A percentile compares a stretch with the other conserved stretches of the same genome.
Conservation (phyloP, 805 yeast genomes). For the Metschnikowia cubensis region DNA sequence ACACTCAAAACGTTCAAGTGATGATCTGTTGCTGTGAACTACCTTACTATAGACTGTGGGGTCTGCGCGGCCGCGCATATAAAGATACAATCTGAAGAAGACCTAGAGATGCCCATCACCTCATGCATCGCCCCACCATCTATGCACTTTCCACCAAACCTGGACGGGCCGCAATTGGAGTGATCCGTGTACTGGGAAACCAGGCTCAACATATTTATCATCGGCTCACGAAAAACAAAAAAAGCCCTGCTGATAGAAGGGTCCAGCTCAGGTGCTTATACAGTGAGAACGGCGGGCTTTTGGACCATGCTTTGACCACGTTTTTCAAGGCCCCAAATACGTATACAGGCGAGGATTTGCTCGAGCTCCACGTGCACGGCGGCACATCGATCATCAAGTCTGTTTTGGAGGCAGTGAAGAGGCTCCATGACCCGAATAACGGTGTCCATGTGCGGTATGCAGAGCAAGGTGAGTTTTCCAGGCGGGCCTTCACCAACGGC, state of each 20-base stretch:
- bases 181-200: conserved; percentile 78
- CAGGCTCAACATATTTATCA: conserved; percentile 45
- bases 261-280: conserved; percentile 60
- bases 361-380: conserved; percentile 92
- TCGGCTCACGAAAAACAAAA: conserved; percentile 40
- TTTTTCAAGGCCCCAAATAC: conserved; percentile 71
- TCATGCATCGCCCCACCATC: conserved; percentile 56
- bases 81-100: background rate
- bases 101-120: background rate
- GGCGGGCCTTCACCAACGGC: conserved; percentile 80
- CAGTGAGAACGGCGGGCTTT: conserved; percentile 37
- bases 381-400: conserved; percentile 80
- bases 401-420: conserved; percentile 58
- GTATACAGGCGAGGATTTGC: conserved; percentile 87
- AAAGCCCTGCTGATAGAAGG: conserved; percentile 43
- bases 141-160: conserved; percentile 87
- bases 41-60: background rate
- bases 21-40: background rate
- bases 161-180: conserved; percentile 81
- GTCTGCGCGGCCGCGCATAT: background rate
- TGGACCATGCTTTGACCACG: conserved; percentile 76
- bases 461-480: conserved; percentile 89
- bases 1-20: background rate
- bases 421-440: conserved; percentile 43
- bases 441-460: conserved; percentile 65